Evolutionary conservation across 2,329 filamentous ascomycete genomes (phyloP), one percentile per base, ranked within the genome.

Genomic region (Colletotrichum aenigma): DNA sequence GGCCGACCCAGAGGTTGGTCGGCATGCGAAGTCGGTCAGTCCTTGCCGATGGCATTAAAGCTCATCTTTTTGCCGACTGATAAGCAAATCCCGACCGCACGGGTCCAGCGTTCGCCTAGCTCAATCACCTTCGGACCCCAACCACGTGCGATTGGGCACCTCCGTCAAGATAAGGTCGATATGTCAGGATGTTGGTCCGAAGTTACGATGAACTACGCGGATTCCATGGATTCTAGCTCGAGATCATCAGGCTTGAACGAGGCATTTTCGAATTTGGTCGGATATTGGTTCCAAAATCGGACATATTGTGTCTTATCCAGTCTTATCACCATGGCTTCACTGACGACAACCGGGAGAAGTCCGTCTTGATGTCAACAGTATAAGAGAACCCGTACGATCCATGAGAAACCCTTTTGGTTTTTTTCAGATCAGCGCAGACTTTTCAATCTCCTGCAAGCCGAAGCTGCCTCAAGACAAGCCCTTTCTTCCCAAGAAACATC

Each of bases 1-100:
- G 52, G 32, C 55, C 21, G 16, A 38, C 24, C 32, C 30, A 24
- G 28, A 43, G 16, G 28, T 34, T 38, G 56, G 56, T 34, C 34
- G 21, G 34, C n/a, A 26, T 62, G 38, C 66, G 32, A 69, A 26
- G 34, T 69, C 66, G 55, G 52, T 43, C 32, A 55, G 68, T 32
- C 68, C 62, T 32, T 32, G 68, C 61, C 48, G 38, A 71, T 26
- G 71, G 66, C 60, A 66, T 32, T 34, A 28, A 18, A 18, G 18
- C 18, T n/a, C 32, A 26, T 32, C 13, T 60, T 64, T 32, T 60
- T 64, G 48, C 56, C 43, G 56, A 55, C 58, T 69, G 70, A 76
- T 76, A 76, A 76, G 70, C 56, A 69, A n/a, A 76, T 52, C 43
- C 43, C 58, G 26, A 56, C 16, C 12, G 58, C 16, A 64, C 26